These are phyloP conservation scores for Ailanthus altissimus DNA, from an alignment of 345 rosid genomes.

Conservation along the genomic window DNA sequence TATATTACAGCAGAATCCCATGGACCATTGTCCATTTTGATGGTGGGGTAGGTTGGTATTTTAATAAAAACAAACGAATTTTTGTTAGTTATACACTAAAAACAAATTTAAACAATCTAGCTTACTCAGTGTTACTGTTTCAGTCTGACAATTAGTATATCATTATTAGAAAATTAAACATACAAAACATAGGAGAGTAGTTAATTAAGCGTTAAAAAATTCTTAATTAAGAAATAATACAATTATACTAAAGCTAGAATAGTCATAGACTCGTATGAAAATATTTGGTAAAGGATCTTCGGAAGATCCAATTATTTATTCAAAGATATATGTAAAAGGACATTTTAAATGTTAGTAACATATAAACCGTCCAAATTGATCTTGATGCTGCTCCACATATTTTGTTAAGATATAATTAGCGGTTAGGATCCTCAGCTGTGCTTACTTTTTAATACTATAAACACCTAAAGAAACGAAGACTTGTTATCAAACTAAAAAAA, in stretches of 20 bases:
- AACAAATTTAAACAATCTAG: background rate
- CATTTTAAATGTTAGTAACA: too few species aligned
- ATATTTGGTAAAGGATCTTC: constrained; percentile 1
- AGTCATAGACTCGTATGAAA: background rate
- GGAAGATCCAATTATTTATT: background rate
- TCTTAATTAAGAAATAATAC: background rate
- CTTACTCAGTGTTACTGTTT: background rate
- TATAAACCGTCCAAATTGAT: constrained; percentile 14
- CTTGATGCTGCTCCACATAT: constrained; percentile 11
- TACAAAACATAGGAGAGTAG: background rate
- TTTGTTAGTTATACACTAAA: too few species aligned
- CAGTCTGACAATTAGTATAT: background rate
- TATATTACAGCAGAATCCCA: too few species aligned
- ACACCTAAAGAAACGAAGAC: background rate
- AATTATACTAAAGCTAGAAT: background rate
- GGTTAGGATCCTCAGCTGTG: constrained; percentile 11
- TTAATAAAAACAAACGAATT: too few species aligned
- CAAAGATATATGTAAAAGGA: background rate
- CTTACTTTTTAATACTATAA: constrained; percentile 16
- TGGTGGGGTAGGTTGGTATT: too few species aligned
- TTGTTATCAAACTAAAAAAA: too few species aligned
- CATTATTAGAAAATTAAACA: background rate
- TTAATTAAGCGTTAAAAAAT: too few species aligned
- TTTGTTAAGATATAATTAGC: constrained; percentile 12
- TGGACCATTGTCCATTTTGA: too few species aligned